Base-by-base conservation (phyloP, 1,284 basidiomycete genomes). In the Pseudozyma flocculosa region DNA sequence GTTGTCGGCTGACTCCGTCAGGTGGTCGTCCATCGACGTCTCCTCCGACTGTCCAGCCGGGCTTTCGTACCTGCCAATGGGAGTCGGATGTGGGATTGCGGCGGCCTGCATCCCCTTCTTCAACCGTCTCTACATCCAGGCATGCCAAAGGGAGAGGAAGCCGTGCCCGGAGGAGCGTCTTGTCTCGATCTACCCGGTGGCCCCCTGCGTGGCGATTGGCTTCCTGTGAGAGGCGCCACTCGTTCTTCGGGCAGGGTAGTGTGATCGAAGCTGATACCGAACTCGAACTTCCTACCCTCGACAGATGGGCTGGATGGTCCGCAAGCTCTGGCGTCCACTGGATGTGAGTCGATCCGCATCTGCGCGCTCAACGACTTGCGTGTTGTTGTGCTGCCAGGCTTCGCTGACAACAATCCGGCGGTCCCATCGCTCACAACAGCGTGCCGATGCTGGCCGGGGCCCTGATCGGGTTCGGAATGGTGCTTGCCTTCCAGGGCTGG, bases 401-500 rank as follows among this genome's bases (percentile, higher is more conserved):
- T n/a, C n/a, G n/a, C n/a, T n/a, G n/a, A n/a, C n/a, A n/a, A n/a
- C n/a, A n/a, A n/a, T n/a, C n/a, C n/a, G n/a, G n/a, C n/a, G n/a
- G n/a, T n/a, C n/a, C n/a, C n/a, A n/a, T n/a, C n/a, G n/a, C n/a
- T n/a, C n/a, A n/a, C n/a, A n/a, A 50, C 43, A 26, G 19, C 11
- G 45, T 64, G 1, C 29, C 61, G 2, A 64, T 61, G 63, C 48
- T 61, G 18, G 54, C 50, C 5, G 54, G 63, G 0, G 30, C 60
- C 2, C 61, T 57, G 7, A 60, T 64, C 48, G 61, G 61, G 10
- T 50, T 50, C 15, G 61, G 56, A 1, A 64, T 64, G 61, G 57
- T 60, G 19, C 42, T 59, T 13, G 57, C 56, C 30, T 64, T 64
- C 19, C 61, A 64, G 29, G 61, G 61, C 40, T 64, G 61, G 61